Conservation (phyloP, 768 basidiomycete genomes). For the Stropharia rugosoannulata region DNA sequence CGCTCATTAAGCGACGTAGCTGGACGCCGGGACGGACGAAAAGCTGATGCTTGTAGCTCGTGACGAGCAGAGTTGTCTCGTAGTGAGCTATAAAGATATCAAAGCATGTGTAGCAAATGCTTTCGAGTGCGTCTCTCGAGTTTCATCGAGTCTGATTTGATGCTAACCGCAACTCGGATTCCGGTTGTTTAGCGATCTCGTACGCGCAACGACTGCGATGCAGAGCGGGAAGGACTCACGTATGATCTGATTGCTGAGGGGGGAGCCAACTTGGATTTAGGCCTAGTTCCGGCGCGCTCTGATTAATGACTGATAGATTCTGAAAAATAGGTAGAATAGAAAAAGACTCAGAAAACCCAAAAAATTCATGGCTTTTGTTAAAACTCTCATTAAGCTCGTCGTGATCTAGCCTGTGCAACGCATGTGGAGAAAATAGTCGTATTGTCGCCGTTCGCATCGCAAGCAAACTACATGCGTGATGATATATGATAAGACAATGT, state of each 20-base stretch:
- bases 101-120: constrained; percentile 82
- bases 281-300: neutral
- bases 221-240: constrained; percentile 13
- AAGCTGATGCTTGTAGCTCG: constrained; percentile 91
- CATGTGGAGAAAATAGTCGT: no score
- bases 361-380: constrained; percentile 28
- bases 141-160: neutral
- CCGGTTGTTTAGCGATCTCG: constrained; percentile 43
- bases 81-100: constrained; percentile 91
- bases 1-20: constrained; percentile 37
- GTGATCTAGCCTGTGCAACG: neutral
- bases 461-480: no score
- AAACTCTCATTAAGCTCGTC: neutral
- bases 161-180: neutral
- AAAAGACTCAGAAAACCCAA: constrained; percentile 59
- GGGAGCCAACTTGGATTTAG: neutral
- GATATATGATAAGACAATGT: no score
- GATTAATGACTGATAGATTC: neutral
- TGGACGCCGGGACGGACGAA: constrained; percentile 93
- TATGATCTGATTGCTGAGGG: constrained; percentile 4
- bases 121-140: constrained; percentile 59
- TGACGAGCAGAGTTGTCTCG: constrained; percentile 95
- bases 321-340: constrained; percentile 69
- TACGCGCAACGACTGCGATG: constrained; percentile 27
- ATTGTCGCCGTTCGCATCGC: no score